Evolutionary conservation across 139 green algal genomes (phyloP).

Genomic region (Ettlia oleoabundans): DNA sequence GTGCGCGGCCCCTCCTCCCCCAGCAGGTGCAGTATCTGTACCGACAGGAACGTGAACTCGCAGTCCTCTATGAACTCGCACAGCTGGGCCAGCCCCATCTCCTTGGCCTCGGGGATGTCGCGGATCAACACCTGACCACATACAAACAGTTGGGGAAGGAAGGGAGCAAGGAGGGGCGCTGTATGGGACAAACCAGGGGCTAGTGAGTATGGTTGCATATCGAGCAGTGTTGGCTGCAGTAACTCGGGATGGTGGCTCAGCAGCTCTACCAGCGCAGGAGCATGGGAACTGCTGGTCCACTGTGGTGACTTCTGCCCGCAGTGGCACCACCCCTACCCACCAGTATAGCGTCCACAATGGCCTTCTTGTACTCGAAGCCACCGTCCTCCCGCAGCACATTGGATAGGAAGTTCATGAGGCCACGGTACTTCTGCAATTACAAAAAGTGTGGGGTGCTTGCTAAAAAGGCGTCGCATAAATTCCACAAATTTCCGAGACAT

Average conservation of each 20-base stretch:
- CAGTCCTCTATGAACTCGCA: slow-evolving; percentile 99
- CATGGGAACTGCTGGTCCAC: too few species aligned
- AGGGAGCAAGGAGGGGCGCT: too few species aligned
- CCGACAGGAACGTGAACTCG: slow-evolving; percentile 98
- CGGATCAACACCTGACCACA: slow-evolving; percentile 92
- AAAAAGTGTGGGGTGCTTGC: not conserved
- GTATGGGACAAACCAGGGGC: too few species aligned
- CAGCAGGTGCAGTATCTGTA: slow-evolving; percentile 96
- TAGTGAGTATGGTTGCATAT: too few species aligned
- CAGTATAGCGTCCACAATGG: slow-evolving; percentile 96
- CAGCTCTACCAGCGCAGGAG: too few species aligned
- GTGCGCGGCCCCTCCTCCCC: slow-evolving; percentile 84
- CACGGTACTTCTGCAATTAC: slow-evolving; percentile 92
- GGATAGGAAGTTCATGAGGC: slow-evolving; percentile 96
- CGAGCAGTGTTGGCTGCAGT: too few species aligned
- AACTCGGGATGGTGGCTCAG: too few species aligned
- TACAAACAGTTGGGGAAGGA: too few species aligned
- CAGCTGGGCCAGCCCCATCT: slow-evolving; percentile 94
- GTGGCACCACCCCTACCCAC: too few species aligned
- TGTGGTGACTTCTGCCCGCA: too few species aligned
- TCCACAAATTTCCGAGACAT: too few species aligned
- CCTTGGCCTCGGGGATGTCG: slow-evolving; percentile 97
- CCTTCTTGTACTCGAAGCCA: slow-evolving; percentile 98
- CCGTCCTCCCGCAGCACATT: slow-evolving; percentile 88
- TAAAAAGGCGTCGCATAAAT: too few species aligned